Percentiles rank a stretch among this genome's conserved stretches.
These are phyloP conservation scores for Backusella circina DNA, from an alignment of 192 early-diverging fungal species.

Conservation along the genomic window DNA sequence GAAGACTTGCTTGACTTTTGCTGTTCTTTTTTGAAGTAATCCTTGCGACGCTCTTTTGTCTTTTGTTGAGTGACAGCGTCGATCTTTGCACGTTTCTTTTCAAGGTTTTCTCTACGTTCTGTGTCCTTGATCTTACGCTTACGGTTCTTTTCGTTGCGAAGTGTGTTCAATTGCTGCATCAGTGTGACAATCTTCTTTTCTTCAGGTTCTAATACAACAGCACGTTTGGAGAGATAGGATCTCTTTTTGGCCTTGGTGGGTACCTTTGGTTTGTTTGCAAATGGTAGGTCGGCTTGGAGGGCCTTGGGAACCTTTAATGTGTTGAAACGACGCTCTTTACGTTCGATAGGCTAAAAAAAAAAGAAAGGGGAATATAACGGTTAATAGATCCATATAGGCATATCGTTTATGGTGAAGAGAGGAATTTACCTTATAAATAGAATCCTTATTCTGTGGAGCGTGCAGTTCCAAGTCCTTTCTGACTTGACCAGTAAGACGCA, in stretches of 20 bases:
- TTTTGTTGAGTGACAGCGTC: constrained; percentile 44
- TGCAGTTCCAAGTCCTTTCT: constrained; percentile 61
- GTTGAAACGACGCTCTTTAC: constrained; percentile 76
- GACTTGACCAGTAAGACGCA: constrained; percentile 87
- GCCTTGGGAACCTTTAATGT: constrained; percentile 76
- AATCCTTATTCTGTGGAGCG: constrained; percentile 78
- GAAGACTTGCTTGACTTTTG: neutral
- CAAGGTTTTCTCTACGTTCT: constrained; percentile 46
- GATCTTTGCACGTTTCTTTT: constrained; percentile 54
- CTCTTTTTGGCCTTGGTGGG: constrained; percentile 46
- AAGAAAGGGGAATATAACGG: neutral
- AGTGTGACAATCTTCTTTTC: constrained; percentile 84
- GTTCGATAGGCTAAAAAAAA: constrained; percentile 60
- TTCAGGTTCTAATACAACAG: constrained; percentile 86
- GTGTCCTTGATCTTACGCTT: constrained; percentile 69
- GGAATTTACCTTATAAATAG: constrained; percentile 69
- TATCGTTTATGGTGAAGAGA: neutral
- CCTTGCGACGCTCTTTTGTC: constrained; percentile 61
- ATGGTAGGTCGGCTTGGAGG: constrained; percentile 81
- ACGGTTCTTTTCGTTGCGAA: constrained; percentile 80
- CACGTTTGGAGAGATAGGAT: constrained; percentile 60
- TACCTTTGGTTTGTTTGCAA: constrained; percentile 85
- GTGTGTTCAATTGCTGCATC: constrained; percentile 83
- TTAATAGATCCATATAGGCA: too few relatives aligned
- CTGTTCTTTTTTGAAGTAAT: constrained; percentile 63